Base-by-base conservation (phyloP, 2,329 filamentous ascomycete genomes). In the Fusarium sp. region DNA sequence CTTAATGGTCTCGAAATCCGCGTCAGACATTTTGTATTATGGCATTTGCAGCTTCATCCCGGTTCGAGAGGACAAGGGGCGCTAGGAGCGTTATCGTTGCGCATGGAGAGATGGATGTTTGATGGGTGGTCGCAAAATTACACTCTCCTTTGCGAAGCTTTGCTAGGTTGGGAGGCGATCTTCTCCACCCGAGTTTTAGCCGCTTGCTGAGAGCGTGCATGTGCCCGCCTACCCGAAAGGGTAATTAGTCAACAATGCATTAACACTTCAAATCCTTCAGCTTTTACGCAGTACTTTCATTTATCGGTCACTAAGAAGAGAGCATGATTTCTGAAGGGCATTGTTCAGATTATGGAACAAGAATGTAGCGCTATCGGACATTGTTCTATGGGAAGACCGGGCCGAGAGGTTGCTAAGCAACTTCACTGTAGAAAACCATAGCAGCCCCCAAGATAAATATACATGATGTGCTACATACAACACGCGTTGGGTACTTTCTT, bases 1-100 rank as follows among this genome's bases (percentile, higher is more conserved):
- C 82, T 90, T 90, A 81, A 97, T 92, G 76, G 90, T 87, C 78
- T 96, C 92, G 82, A 97, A 96, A 81, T 96, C 93, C 81, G 92
- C 90, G 83, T 90, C 87, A 82, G 88, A 89, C 88, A 90, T 90
- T 73, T 78, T 86, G 79, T 69, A 71, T 79, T 75, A 79, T 67
- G 64, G 56, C 57, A 70, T 59, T 68, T 68, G 72, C 71, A 70
- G 75, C 78, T 76, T 82, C 80, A 81, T 81, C 79, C 79, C 77
- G 78, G 76, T 79, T 80, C 78, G 72, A 79, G 74, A 74, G 75
- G 78, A 75, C 75, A 77, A 75, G 76, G 74, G 70, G 71, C 66
- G 71, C 68, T 74, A 63, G 67, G 74, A 68, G 73, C 70, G 76
- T 74, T 76, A 71, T 71, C 74, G 78, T 75, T 74, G 78, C 67